phyloP scores from a whole-genome alignment of 441 rosid genomes.

The Sinapis alba region DNA sequence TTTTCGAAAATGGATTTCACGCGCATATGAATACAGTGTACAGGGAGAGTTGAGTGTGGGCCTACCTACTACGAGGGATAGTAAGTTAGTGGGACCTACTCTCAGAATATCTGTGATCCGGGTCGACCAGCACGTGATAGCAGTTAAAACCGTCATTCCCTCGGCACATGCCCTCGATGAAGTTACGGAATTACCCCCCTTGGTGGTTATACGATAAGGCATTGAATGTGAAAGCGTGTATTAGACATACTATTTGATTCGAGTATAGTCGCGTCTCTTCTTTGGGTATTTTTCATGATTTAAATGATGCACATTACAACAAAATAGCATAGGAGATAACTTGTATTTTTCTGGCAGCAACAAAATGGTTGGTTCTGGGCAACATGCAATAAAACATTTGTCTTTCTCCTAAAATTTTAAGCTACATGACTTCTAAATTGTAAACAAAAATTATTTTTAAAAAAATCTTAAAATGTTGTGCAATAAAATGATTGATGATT shows the following conservation, averaged over 20 bases:
- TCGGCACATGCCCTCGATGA: neutral
- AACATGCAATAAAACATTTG: too few species aligned
- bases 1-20: neutral
- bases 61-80: slow-evolving; percentile 23
- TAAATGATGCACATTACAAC: too few species aligned
- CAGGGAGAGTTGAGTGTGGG: slow-evolving; percentile 13
- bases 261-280: slow-evolving; percentile 8
- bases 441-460: too few species aligned
- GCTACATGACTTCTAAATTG: neutral
- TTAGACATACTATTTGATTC: neutral
- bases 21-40: slow-evolving; percentile 1
- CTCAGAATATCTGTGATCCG: slow-evolving; percentile 20
- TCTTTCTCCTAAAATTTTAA: neutral
- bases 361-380: too few species aligned
- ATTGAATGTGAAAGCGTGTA: slow-evolving; percentile 29
- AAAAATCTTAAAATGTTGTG: neutral
- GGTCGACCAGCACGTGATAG: slow-evolving; percentile 33
- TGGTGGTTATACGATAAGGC: neutral
- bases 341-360: neutral
- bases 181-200: slow-evolving; percentile 18
- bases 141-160: slow-evolving; percentile 14
- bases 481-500: neutral
- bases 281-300: too few species aligned
- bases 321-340: neutral
- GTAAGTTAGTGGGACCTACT: slow-evolving; percentile 21